phyloP scores from a whole-genome alignment of 2,329 filamentous ascomycete species.

The Ceratocystis cubensis region DNA sequence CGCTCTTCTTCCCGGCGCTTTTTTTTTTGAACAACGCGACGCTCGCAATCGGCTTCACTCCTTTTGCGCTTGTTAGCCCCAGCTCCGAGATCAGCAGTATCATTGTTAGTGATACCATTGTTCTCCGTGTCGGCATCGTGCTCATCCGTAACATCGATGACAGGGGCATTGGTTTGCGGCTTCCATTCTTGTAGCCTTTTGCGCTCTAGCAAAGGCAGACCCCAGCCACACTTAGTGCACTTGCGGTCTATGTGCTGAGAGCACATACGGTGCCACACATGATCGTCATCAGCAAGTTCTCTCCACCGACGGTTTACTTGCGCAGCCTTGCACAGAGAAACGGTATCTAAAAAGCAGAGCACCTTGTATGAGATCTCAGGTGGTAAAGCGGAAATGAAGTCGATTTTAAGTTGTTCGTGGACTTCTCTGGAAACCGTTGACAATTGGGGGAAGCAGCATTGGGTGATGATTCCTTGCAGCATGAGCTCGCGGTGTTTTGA shows the following conservation, averaged over 20 bases:
- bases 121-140: conserved; percentile 23
- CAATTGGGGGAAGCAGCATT: conserved; percentile 95
- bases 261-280: conserved; percentile 96
- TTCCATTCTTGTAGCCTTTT: conserved; percentile 80
- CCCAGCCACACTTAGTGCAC: conserved; percentile 93
- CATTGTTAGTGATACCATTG: background rate
- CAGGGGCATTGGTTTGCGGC: conserved; percentile 32
- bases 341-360: conserved; percentile 81
- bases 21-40: conserved; percentile 17
- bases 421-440: conserved; percentile 86
- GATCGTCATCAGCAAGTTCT: conserved; percentile 84
- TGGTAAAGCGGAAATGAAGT: conserved; percentile 82
- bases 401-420: conserved; percentile 90
- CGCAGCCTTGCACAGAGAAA: conserved; percentile 86
- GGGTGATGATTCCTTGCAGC: conserved; percentile 88
- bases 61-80: conserved; percentile 17
- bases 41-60: conserved; percentile 17
- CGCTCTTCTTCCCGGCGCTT: conserved; percentile 18
- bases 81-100: background rate
- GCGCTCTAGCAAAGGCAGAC: conserved; percentile 74
- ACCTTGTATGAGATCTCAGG: conserved; percentile 89
- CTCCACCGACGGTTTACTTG: conserved; percentile 87
- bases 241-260: conserved; percentile 92
- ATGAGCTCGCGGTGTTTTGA: conserved; percentile 90
- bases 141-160: conserved; percentile 18